Conservation (phyloP, 305 asterid species). For the Rubia balearica region DNA sequence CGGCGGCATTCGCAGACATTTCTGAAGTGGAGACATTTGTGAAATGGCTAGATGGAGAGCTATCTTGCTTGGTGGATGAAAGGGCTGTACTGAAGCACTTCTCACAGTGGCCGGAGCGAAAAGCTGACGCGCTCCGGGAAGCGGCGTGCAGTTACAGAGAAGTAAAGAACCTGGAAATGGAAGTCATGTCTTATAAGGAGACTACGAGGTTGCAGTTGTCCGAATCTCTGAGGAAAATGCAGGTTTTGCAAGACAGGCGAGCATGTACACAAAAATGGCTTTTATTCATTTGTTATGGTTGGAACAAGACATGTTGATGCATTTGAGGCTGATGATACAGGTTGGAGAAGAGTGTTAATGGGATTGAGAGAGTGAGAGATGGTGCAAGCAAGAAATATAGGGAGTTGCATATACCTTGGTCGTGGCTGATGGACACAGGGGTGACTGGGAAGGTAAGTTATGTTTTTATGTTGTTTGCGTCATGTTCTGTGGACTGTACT, state of each 20-base stretch:
- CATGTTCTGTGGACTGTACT: no score
- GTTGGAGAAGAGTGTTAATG: slow-evolving; percentile 23
- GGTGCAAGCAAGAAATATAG: slow-evolving; percentile 24
- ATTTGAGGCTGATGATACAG: slow-evolving; percentile 13
- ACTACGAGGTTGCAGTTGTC: slow-evolving; percentile 18
- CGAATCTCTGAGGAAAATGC: slow-evolving; percentile 24
- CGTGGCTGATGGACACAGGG: slow-evolving; percentile 34
- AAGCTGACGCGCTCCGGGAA: slow-evolving; percentile 36
- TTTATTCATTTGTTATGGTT: not conserved
- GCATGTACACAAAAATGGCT: slow-evolving; percentile 16
- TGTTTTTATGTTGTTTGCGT: no score
- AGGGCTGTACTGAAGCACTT: slow-evolving; percentile 35
- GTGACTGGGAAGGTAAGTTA: not conserved
- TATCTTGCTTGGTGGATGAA: slow-evolving; percentile 32
- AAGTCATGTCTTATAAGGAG: slow-evolving; percentile 24
- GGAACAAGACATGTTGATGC: not conserved
- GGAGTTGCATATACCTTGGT: slow-evolving; percentile 32
- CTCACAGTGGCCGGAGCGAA: slow-evolving; percentile 32
- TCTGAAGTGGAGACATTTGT: slow-evolving; percentile 30
- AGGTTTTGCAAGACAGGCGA: slow-evolving; percentile 36
- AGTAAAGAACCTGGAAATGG: slow-evolving; percentile 21
- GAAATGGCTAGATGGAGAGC: slow-evolving; percentile 29
- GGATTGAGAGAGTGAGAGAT: slow-evolving; percentile 25
- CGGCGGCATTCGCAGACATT: slow-evolving; percentile 25
- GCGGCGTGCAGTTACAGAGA: slow-evolving; percentile 30